Percentiles rank a stretch among this genome's conserved stretches.
Evolutionary conservation across 352 stramenopile species (phyloP).

Genomic region (Pythium monospermum): DNA sequence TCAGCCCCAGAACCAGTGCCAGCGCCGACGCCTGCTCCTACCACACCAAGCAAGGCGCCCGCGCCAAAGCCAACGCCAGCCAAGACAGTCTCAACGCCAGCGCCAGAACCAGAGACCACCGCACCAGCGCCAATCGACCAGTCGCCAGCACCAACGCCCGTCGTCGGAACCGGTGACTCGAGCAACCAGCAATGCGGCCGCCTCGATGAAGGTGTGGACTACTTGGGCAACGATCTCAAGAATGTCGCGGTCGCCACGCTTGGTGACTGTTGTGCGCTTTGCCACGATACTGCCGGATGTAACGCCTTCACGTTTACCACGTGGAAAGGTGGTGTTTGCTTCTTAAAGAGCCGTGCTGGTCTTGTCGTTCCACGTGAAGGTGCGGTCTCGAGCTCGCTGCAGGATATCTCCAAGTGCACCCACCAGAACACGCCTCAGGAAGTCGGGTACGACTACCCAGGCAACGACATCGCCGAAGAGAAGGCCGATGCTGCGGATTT

Average conservation of each 20-base stretch:
- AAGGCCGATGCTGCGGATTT: conserved; percentile 5
- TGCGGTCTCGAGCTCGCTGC: conserved; percentile 22
- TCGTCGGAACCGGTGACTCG: not conserved
- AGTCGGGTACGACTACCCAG: conserved; percentile 21
- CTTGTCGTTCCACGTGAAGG: conserved; percentile 14
- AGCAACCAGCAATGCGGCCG: conserved; percentile 5
- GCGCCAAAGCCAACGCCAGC: not conserved
- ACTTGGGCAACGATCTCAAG: conserved; percentile 31
- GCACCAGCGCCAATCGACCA: not conserved
- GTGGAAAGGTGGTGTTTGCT: conserved; percentile 27
- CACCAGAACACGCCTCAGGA: conserved; percentile 20
- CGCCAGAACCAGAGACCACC: not conserved
- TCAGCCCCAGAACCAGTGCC: not conserved
- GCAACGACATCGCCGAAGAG: conserved; percentile 21
- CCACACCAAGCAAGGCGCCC: not conserved
- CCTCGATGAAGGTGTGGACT: conserved; percentile 29
- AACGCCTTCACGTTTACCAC: conserved; percentile 24
- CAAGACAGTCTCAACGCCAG: not conserved
- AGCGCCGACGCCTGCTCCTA: not conserved
- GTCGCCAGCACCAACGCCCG: not conserved
- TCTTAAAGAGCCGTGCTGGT: conserved; percentile 27
- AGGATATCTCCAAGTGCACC: conserved; percentile 25
- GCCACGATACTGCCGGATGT: conserved; percentile 18
- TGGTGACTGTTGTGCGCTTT: conserved; percentile 26
- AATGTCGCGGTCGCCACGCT: conserved; percentile 4